Base-by-base conservation (phyloP, 2,329 filamentous ascomycete genomes). In the Alternaria sp. region DNA sequence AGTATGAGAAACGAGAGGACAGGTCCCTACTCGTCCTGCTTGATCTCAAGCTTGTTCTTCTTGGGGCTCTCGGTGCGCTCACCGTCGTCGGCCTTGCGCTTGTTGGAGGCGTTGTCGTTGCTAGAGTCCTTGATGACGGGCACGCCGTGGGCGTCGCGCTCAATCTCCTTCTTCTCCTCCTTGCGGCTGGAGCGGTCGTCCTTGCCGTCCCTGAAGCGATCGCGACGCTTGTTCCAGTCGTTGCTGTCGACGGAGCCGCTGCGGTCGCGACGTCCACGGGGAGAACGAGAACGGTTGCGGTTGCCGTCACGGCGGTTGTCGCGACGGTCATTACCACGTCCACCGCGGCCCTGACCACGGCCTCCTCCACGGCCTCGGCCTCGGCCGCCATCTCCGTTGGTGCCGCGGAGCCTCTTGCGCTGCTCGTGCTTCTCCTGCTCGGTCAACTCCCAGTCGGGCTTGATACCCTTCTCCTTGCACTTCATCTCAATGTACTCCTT, bases 401-500 rank as follows among this genome's bases (percentile, higher is more conserved):
- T 45, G 25, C 70, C 66, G 45, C 62, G 66, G 30, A 25, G 54
- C 55, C 58, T 59, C 50, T 64, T 62, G 36, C 61, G 62, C 56
- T 57, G 32, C 45, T 68, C 59, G 23, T 54, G 59, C 59, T 63
- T 62, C 26, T 70, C 67, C 10, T 54, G n/a, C 43, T 73, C 76
- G 11, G 77, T 73, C 72, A 78, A 72, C 67, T 83, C 76, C 63
- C 76, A 80, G 57, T 81, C 79, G 8, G 81, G 79, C 53, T 77
- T 76, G 68, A 84, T 82, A 57, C 79, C 81, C 72, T 83, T 84
- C 60, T 81, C 81, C 61, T 82, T 68, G 66, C 79, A 80, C 77
- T 85, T 85, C 75, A 77, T 78, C 59, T 82, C 79, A 69, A 91
- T 90, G 81, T 99, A 99, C 17, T 89, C 91, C 74, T 88, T 88